A percentile compares a stretch with the other conserved stretches of the same genome.
phyloP scores from a whole-genome alignment of 352 stramenopile genomes.

The Phytophthora pisi region DNA sequence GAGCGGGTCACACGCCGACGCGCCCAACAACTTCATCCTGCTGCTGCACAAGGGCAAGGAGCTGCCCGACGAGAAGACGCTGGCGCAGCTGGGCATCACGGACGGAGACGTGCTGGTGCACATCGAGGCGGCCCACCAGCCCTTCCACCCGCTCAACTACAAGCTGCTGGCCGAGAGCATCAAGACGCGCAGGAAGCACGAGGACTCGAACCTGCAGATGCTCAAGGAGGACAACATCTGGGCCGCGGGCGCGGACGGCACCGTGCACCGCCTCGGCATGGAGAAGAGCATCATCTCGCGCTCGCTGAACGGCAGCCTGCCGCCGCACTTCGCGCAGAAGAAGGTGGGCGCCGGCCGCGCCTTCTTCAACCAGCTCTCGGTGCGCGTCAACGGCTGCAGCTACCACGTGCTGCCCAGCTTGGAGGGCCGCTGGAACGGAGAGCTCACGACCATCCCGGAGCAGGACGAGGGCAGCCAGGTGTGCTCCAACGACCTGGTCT shows the following conservation, averaged over 20 bases:
- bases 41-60: slow-evolving; percentile 89
- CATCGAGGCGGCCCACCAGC: slow-evolving; percentile 84
- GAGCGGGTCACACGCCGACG: slow-evolving; percentile 38
- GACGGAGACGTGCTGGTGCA: slow-evolving; percentile 80
- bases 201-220: slow-evolving; percentile 84
- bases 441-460: slow-evolving; percentile 71
- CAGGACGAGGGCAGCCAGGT: slow-evolving; percentile 85
- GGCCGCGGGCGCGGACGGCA: slow-evolving; percentile 77
- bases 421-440: slow-evolving; percentile 88
- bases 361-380: slow-evolving; percentile 90
- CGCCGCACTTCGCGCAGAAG: slow-evolving; percentile 63
- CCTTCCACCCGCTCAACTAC: slow-evolving; percentile 90
- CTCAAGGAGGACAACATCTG: slow-evolving; percentile 90
- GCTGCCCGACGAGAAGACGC: slow-evolving; percentile 85
- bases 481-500: slow-evolving; percentile 86
- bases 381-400: slow-evolving; percentile 85
- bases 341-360: slow-evolving; percentile 56
- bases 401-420: slow-evolving; percentile 87
- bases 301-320: slow-evolving; percentile 52
- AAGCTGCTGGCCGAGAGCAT: slow-evolving; percentile 81
- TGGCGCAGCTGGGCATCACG: slow-evolving; percentile 61
- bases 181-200: slow-evolving; percentile 75
- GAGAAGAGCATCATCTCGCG: slow-evolving; percentile 86
- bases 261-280: slow-evolving; percentile 78
- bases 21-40: slow-evolving; percentile 72